Base-by-base conservation (phyloP, 345 rosid species). In the Mangifera indica region DNA sequence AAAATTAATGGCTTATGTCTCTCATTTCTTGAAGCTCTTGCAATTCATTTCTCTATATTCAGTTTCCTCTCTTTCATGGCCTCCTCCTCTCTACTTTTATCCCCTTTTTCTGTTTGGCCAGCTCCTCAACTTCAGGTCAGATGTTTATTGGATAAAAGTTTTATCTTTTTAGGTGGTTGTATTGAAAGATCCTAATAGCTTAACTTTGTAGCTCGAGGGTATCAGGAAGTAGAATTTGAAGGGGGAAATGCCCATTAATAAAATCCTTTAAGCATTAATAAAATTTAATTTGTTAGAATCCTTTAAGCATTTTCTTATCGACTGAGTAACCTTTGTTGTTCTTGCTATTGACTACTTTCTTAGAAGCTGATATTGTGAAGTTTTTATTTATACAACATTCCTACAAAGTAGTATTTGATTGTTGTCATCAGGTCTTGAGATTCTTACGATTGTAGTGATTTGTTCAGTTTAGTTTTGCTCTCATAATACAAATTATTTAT, bases 121-220 rank as follows among this genome's bases (percentile, higher is more conserved):
- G 85, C 90, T 90, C 81, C 98, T 94, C 80, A 94, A 92, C 84
- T 83, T 92, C 90, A 88, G 98, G 98, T 89, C 24, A 44, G 67
- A 45, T 21, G n/a, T 60, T 29, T 20, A 7, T 64, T 37, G 1
- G 1, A 37, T 0, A 6, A 37, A 7, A 37, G 37, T 57, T 69
- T 21, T 13, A 0, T 26, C 6, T 58, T 53, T 15, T 11, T 46
- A 22, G 22, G 17, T 57, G 42, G 22, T 17, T 69, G 10, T 40
- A 3, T 55, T 7, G 8, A 45, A 64, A 45, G 37, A 29, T 24
- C 24, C 10, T 25, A 45, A 32, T 45, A 14, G 68, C 12, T 48
- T 64, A 64, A 60, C 37, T 14, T 48, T 24, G 42, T 8, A 15
- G 26, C 15, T 46, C 15, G 22, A 15, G 7, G 69, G 22, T 24